Conservation (phyloP, 106 monocot species). For the Iris macrosiphon region DNA sequence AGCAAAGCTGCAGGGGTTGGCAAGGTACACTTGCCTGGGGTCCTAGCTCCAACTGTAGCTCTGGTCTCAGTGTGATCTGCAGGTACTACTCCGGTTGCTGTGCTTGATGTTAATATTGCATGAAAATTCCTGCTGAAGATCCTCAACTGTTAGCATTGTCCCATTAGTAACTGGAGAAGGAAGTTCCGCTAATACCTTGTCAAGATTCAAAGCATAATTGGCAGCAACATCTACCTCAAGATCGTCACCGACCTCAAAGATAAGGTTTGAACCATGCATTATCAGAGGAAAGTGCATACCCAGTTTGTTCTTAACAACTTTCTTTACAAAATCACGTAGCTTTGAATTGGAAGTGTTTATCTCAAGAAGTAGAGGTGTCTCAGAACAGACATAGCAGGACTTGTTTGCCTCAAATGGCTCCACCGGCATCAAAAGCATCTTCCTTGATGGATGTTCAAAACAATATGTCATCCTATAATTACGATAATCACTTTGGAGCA, state of each 20-base stretch:
- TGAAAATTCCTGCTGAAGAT: constrained; percentile 71
- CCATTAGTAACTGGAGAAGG: constrained; percentile 65
- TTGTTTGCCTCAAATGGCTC: constrained; percentile 83
- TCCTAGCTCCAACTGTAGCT: too few species aligned
- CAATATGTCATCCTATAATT: constrained; percentile 91
- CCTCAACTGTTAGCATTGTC: constrained; percentile 68
- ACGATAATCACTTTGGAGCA: constrained; percentile 43
- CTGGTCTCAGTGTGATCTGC: too few species aligned
- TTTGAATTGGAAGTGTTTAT: constrained; percentile 50
- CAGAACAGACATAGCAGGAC: constrained; percentile 89
- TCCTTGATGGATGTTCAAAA: constrained; percentile 74
- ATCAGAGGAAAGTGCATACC: constrained; percentile 69
- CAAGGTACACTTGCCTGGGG: too few species aligned
- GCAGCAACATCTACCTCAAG: constrained; percentile 65
- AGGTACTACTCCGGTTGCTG: too few species aligned
- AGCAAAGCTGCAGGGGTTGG: too few species aligned
- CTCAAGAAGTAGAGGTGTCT: constrained; percentile 69
- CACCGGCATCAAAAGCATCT: constrained; percentile 88
- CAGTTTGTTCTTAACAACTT: constrained; percentile 59
- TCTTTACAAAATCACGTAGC: constrained; percentile 68
- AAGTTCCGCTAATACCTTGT: constrained; percentile 79
- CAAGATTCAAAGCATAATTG: constrained; percentile 64
- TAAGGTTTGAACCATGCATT: constrained; percentile 66
- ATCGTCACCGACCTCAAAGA: constrained; percentile 87
- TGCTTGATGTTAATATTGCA: constrained; percentile 82